Conservation (phyloP, 371 early-diverging fungal genomes). For the Rhizopus sp. region DNA sequence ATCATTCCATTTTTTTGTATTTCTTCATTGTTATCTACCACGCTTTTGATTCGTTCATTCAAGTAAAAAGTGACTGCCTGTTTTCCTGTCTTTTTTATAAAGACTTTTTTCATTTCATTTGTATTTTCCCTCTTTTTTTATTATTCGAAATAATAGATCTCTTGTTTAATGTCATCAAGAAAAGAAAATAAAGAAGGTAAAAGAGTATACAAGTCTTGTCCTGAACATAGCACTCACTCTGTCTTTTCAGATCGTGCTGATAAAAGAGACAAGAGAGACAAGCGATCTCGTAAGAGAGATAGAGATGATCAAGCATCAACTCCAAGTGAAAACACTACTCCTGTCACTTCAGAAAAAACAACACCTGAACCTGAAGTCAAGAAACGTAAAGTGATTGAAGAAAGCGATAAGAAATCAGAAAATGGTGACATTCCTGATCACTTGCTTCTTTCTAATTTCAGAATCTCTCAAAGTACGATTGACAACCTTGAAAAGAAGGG, state of each 20-base stretch:
- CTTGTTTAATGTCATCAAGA: too few relatives aligned
- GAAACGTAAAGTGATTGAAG: slow-evolving; percentile 36
- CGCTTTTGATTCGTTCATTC: too few relatives aligned
- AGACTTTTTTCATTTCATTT: too few relatives aligned
- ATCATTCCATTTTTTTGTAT: too few relatives aligned
- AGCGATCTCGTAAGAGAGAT: slow-evolving; percentile 33
- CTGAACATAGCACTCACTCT: background rate
- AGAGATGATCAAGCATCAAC: slow-evolving; percentile 9
- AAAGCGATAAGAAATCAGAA: slow-evolving; percentile 5
- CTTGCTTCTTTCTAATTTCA: slow-evolving; percentile 67
- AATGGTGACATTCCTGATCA: slow-evolving; percentile 61
- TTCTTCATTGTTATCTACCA: too few relatives aligned
- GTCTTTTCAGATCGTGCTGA: slow-evolving; percentile 8
- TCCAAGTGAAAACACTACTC: slow-evolving; percentile 18
- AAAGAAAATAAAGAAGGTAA: too few relatives aligned
- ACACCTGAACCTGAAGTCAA: slow-evolving; percentile 27
- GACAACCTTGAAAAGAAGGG: slow-evolving; percentile 68
- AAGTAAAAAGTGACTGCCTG: too few relatives aligned
- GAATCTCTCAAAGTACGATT: slow-evolving; percentile 64
- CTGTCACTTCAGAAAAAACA: background rate
- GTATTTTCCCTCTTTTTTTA: too few relatives aligned
- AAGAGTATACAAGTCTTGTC: too few relatives aligned
- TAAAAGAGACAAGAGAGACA: slow-evolving; percentile 45
- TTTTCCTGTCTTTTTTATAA: too few relatives aligned
- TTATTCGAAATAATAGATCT: too few relatives aligned